Conservation (phyloP, 1,139 yeast species). For the Protomyces inundatus region DNA sequence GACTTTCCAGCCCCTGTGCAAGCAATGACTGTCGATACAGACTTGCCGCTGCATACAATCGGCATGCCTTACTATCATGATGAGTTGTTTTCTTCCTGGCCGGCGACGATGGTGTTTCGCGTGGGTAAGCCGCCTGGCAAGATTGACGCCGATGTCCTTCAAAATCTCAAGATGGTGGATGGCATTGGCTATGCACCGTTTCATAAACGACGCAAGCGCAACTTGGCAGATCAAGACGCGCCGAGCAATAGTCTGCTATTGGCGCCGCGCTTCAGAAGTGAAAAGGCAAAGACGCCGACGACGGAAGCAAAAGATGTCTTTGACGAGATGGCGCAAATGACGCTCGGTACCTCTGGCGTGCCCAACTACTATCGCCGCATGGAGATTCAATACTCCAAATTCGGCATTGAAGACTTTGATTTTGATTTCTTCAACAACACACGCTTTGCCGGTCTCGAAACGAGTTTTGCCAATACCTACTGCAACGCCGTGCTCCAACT, state of each 20-base stretch:
- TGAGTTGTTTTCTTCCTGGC: conserved; percentile 74
- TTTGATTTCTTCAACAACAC: conserved; percentile 78
- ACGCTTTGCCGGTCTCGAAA: conserved; percentile 75
- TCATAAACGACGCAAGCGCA: conserved; percentile 48
- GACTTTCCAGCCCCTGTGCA: conserved; percentile 35
- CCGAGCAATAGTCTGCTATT: conserved; percentile 17
- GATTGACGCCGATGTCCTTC: conserved; percentile 37
- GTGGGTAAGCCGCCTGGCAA: conserved; percentile 43
- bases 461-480: conserved; percentile 75
- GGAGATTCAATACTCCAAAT: conserved; percentile 76
- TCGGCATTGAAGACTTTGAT: conserved; percentile 93
- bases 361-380: conserved; percentile 52
- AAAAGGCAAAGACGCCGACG: conserved; percentile 44
- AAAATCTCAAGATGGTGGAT: conserved; percentile 35
- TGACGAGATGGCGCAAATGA: conserved; percentile 32
- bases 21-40: conserved; percentile 24
- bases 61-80: conserved; percentile 88
- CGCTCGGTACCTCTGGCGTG: conserved; percentile 30
- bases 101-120: conserved; percentile 54
- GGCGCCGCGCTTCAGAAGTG: conserved; percentile 69
- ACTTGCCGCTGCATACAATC: conserved; percentile 56
- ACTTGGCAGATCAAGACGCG: conserved; percentile 34
- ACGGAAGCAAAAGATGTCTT: conserved; percentile 27
- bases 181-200: conserved; percentile 43
- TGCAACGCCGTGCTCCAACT: conserved; percentile 75